Conservation (phyloP, 768 basidiomycete species). For the Trametes cinnabarina region DNA sequence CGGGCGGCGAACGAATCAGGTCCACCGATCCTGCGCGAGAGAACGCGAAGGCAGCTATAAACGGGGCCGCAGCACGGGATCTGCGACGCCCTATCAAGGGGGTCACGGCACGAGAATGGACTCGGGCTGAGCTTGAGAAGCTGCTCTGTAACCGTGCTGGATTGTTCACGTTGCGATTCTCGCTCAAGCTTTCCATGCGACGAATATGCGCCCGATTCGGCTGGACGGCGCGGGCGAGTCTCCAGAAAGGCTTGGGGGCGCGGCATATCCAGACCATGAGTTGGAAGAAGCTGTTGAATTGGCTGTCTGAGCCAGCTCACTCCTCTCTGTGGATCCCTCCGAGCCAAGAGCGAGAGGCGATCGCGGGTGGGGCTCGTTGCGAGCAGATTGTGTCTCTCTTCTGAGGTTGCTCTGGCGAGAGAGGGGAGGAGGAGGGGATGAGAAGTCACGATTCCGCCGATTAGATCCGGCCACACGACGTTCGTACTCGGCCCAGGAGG, state of each 20-base stretch:
- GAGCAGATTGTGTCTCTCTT: background rate
- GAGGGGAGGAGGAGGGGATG: background rate
- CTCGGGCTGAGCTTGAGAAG: slow-evolving; percentile 1
- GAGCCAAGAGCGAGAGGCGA: background rate
- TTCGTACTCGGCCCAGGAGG: slow-evolving; percentile 53
- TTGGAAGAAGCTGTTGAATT: background rate
- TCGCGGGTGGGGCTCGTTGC: background rate
- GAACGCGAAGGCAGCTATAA: background rate
- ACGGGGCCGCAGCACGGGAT: slow-evolving; percentile 13
- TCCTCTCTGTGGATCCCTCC: slow-evolving; percentile 3
- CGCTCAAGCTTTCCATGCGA: slow-evolving; percentile 52
- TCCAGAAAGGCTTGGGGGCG: background rate
- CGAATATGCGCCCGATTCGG: slow-evolving; percentile 52
- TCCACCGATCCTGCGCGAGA: slow-evolving; percentile 7
- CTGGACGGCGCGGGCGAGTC: slow-evolving; percentile 33
- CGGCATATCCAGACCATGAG: background rate
- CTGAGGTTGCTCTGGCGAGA: background rate
- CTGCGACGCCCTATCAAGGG: slow-evolving; percentile 2
- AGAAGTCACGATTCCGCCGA: background rate
- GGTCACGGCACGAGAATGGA: background rate
- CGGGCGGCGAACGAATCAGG: background rate
- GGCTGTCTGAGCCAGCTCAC: slow-evolving; percentile 3
- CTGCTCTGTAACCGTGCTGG: background rate
- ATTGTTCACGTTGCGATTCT: background rate
- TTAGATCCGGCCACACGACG: slow-evolving; percentile 22